Conservation (phyloP, 2,329 filamentous ascomycete species). For the Sphaerulina vaccinii region DNA sequence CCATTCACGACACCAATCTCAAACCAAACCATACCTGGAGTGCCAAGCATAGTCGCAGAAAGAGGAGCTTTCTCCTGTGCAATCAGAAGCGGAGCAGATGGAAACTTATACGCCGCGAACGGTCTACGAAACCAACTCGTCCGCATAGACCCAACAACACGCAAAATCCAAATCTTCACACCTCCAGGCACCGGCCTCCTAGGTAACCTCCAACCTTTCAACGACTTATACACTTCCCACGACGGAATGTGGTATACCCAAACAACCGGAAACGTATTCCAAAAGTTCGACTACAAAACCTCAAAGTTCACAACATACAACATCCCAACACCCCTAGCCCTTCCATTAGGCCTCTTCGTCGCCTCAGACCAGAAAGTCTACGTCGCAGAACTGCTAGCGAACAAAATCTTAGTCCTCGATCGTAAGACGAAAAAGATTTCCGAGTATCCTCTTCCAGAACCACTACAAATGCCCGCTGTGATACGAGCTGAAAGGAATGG, state of each 20-base stretch:
- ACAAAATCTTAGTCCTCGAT: conserved; percentile 24
- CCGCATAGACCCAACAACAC: conserved; percentile 20
- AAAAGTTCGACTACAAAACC: conserved; percentile 21
- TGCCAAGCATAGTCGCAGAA: conserved; percentile 11
- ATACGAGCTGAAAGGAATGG: conserved; percentile 24
- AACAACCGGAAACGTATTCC: conserved; percentile 26
- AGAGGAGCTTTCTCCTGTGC: conserved; percentile 22
- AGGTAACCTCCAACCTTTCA: conserved; percentile 28
- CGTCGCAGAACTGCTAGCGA: conserved; percentile 22
- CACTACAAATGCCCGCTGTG: conserved; percentile 16
- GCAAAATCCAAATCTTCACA: conserved; percentile 22
- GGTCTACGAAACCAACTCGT: conserved; percentile 30
- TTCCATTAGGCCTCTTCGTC: conserved; percentile 24
- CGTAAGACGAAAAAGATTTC: conserved; percentile 13
- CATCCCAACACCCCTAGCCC: conserved; percentile 22
- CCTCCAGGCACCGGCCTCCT: conserved; percentile 19
- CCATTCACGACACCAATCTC: conserved; percentile 24
- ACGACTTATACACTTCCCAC: conserved; percentile 25
- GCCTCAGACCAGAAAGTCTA: conserved; percentile 21
- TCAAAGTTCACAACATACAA: conserved; percentile 22
- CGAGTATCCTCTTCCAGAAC: conserved; percentile 21
- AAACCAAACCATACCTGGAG: conserved; percentile 15
- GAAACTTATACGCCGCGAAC: conserved; percentile 24
- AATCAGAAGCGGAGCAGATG: conserved; percentile 21
- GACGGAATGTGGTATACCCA: conserved; percentile 28